Conservation (phyloP, 202 grass and related monocot species). For the Bolboschoenoplectus hybrid region DNA sequence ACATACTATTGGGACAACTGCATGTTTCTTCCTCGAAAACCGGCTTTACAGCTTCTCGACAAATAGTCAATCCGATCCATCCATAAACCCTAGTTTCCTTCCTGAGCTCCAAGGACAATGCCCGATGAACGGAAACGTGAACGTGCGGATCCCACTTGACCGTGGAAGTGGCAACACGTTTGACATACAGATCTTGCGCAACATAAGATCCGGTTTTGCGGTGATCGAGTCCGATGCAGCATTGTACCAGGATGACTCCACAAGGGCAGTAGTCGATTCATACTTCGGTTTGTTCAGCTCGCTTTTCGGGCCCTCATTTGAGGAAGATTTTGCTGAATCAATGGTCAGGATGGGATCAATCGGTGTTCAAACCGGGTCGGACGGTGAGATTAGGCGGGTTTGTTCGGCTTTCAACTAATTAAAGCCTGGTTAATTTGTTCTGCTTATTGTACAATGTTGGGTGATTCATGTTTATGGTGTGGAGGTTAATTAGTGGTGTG, state of each 20-base stretch:
- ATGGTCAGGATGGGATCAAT: slow-evolving; percentile 78
- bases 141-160: slow-evolving; percentile 71
- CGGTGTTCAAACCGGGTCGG: slow-evolving; percentile 53
- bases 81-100: slow-evolving; percentile 64
- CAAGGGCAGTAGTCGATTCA: slow-evolving; percentile 75
- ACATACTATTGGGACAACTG: slow-evolving; percentile 89
- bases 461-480: slow-evolving; percentile 38
- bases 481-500: slow-evolving; percentile 26
- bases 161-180: slow-evolving; percentile 64
- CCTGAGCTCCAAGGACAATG: slow-evolving; percentile 63
- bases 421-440: slow-evolving; percentile 13
- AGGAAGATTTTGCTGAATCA: slow-evolving; percentile 69
- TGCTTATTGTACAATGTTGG: slow-evolving; percentile 25
- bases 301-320: slow-evolving; percentile 65
- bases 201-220: slow-evolving; percentile 76
- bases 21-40: slow-evolving; percentile 86
- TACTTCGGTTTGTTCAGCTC: slow-evolving; percentile 56
- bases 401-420: slow-evolving; percentile 94
- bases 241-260: slow-evolving; percentile 69
- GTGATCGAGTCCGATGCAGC: slow-evolving; percentile 76
- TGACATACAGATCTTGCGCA: slow-evolving; percentile 76
- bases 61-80: slow-evolving; percentile 58
- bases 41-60: slow-evolving; percentile 73
- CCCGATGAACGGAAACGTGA: slow-evolving; percentile 65
- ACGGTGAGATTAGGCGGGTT: slow-evolving; percentile 69